Base-by-base conservation (phyloP, 73 alveolate species). In the Stentor coeruleus region DNA sequence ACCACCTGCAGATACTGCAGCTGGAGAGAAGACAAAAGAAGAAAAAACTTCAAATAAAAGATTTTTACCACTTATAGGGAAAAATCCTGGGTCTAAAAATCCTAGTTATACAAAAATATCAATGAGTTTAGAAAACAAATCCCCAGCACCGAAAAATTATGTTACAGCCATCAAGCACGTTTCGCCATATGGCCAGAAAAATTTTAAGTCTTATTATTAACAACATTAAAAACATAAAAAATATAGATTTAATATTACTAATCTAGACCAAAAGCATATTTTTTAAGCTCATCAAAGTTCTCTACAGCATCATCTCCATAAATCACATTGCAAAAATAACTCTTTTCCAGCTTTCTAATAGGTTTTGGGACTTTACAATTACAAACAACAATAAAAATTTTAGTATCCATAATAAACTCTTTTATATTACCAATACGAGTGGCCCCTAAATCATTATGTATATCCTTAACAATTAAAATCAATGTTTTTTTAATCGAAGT, bases 1-100 rank as follows among this genome's bases (percentile, higher is more conserved):
- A 6, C 41, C 80, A 60, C 80, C 80, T 60, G 79, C 49, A 11
- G 79, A 66, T 33, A 26, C 40, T 26, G 79, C 49, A 26, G 74
- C 84, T 3, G 83, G 87, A 20, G 58, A 84, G 28, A 28, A 41
- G 0, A 80, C 77, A 37, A 84, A 84, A 39, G 66, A 49, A 49
- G 66, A 49, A 6, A 49, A 49, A 20, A 49, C 66, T 6, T 20
- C 6, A 49, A 49, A 49, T 49, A 6, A 20, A 11, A 6, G 20
- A 6, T 49, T 49, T 49, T 49, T 49, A 20, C 66, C 66, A 49
- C 6, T 49, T 6, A 49, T 49, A 11, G 66, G 28, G 66, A 49
- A 49, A 20, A 49, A 49, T 20, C 66, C 66, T 49, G 28, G 20
- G 28, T 49, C 66, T 11, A 49, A 49, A 49, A 49, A 49, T 20